Base-by-base conservation (phyloP, 805 yeast genomes). In the Ogataea paraovalis region DNA sequence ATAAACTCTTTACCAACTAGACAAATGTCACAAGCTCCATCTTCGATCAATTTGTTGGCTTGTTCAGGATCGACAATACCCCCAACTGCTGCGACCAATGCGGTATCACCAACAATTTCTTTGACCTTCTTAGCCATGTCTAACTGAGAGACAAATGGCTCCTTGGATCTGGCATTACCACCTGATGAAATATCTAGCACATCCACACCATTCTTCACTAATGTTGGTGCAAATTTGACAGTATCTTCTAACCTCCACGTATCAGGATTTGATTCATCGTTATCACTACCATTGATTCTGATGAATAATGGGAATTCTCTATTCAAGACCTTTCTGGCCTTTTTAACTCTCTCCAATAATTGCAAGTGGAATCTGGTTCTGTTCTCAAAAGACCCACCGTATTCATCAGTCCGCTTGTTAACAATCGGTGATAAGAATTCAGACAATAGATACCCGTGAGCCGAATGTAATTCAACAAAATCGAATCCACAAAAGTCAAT, bases 401-500 rank as follows among this genome's bases (percentile, higher is more conserved):
- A 83, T 52, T 74, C 69, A 57, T 83, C 89, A 1, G 76, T 75
- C 58, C 89, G 72, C 48, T 67, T 60, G 63, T 84, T 82, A 25
- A 76, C 63, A 39, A 59, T 54, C 1, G 67, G 63, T 30, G 77
- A 71, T 45, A 78, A 55, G 54, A 83, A 81, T 55, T 73, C 70
- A 56, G 71, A 68, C 32, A 76, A 50, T 43, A 83, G 61, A 56
- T 78, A 81, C 2, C 88, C 87, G 60, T 82, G 81, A 20, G 89
- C 89, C 34, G 70, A 70, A 61, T 83, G 87, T 43, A 83, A 67
- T 58, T 82, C 87, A 41, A 85, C 76, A 52, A 82, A 82, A 61
- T 85, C 88, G 44, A 78, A 72, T 1, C 82, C 80, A 7, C 80
- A 74, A 32, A 66, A 62, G 13, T 68, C 71, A 30, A 73, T 65